Percentiles rank a stretch among this genome's conserved stretches.
phyloP scores from a whole-genome alignment of 768 basidiomycete species.

The Tylopilus balloui region DNA sequence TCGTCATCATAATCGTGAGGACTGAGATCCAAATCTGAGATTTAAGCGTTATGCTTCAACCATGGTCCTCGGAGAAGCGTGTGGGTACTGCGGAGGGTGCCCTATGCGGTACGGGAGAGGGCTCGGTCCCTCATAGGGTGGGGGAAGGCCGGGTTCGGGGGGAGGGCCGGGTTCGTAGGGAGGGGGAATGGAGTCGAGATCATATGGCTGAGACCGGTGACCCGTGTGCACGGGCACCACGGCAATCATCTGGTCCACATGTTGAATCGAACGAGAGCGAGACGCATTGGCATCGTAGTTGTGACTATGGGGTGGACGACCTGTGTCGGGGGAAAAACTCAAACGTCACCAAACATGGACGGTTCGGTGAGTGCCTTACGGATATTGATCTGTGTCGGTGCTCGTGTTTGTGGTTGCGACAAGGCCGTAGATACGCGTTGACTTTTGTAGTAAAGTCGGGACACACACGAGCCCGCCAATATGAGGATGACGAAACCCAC shows the following conservation, averaged over 20 bases:
- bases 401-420: background rate
- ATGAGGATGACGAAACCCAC: constrained; percentile 18
- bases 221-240: background rate
- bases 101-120: constrained; percentile 11
- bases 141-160: too few species aligned
- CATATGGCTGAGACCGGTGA: background rate
- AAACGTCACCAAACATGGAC: background rate
- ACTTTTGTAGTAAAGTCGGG: background rate
- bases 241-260: constrained; percentile 2
- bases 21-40: background rate
- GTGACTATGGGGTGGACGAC: background rate
- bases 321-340: background rate
- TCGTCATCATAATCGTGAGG: background rate
- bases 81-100: background rate
- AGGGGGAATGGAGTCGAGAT: too few species aligned
- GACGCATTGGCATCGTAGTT: too few species aligned
- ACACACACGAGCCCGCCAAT: background rate
- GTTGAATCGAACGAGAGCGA: background rate
- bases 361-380: background rate
- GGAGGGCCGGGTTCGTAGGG: too few species aligned
- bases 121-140: constrained; percentile 9
- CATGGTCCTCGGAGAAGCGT: background rate
- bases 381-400: too few species aligned
- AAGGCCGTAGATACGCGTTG: background rate
- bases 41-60: background rate